These are phyloP conservation scores for Trichophyton mentagrophytes DNA, from an alignment of 2,329 filamentous ascomycete species.

Conservation along the genomic window DNA sequence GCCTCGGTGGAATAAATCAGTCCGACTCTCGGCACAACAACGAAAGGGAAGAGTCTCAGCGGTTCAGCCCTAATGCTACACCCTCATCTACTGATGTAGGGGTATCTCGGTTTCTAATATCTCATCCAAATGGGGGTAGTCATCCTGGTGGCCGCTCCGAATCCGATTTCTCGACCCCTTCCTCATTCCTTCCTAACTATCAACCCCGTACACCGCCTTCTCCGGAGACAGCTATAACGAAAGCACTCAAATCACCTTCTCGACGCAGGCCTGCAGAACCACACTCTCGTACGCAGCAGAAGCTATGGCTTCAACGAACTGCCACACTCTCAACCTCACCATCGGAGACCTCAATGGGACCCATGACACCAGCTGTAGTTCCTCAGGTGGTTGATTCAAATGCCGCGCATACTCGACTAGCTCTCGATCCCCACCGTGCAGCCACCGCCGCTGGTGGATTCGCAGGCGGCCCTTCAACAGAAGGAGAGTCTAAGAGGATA, in stretches of 20 bases:
- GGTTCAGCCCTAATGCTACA: slow-evolving; percentile 22
- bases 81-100: slow-evolving; percentile 39
- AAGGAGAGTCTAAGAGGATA: slow-evolving; percentile 29
- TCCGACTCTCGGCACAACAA: slow-evolving; percentile 19
- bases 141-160: slow-evolving; percentile 27
- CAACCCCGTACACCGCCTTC: slow-evolving; percentile 35
- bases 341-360: slow-evolving; percentile 25
- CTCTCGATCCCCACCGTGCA: slow-evolving; percentile 8
- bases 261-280: slow-evolving; percentile 26
- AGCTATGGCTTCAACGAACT: slow-evolving; percentile 36
- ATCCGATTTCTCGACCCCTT: slow-evolving; percentile 35
- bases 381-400: slow-evolving; percentile 27
- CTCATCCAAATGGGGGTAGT: slow-evolving; percentile 19
- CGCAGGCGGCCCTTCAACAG: slow-evolving; percentile 16
- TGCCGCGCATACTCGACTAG: slow-evolving; percentile 18
- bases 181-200: slow-evolving; percentile 36
- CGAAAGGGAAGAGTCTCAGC: slow-evolving; percentile 4
- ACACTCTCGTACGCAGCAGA: slow-evolving; percentile 37
- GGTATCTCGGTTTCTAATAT: slow-evolving; percentile 34
- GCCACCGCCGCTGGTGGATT: slow-evolving; percentile 5
- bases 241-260: slow-evolving; percentile 21
- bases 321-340: slow-evolving; percentile 34
- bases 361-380: slow-evolving; percentile 20
- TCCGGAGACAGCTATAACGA: slow-evolving; percentile 21
- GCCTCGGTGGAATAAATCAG: slow-evolving; percentile 22